These are phyloP conservation scores for Annulohypoxylon bovei DNA, from an alignment of 495 filamentous ascomycete genomes.

Conservation along the genomic window DNA sequence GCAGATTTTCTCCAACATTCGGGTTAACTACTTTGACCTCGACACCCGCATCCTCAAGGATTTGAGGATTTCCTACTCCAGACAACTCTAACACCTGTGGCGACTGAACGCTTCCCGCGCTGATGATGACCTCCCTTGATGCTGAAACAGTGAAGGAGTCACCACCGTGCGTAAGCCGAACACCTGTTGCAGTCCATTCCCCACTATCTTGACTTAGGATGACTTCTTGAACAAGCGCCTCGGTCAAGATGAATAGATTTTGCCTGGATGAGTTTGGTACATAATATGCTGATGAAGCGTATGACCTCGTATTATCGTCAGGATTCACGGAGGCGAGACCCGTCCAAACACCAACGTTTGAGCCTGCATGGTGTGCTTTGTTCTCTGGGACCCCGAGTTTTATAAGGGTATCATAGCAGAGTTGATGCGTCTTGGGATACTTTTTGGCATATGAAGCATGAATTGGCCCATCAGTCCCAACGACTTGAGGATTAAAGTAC, in stretches of 20 bases:
- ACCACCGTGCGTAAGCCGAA: not conserved
- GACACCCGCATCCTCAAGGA: not conserved
- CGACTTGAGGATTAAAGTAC: not conserved
- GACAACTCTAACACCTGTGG: constrained; percentile 19
- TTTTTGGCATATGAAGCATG: not conserved
- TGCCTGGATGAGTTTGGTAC: not conserved
- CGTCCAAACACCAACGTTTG: constrained; percentile 7
- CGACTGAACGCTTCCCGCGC: constrained; percentile 14
- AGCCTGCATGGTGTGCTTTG: not conserved
- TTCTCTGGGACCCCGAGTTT: not conserved
- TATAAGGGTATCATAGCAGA: not conserved
- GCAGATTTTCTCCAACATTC: constrained; percentile 9
- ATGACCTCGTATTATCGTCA: not conserved
- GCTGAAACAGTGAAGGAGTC: not conserved
- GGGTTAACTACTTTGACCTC: not conserved
- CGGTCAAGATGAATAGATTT: not conserved
- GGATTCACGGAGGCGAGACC: not conserved
- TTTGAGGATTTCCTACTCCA: constrained; percentile 5
- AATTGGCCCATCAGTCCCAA: not conserved
- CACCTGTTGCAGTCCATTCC: not conserved
- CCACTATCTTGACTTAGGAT: not conserved
- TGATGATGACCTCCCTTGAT: constrained; percentile 4
- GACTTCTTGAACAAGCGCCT: constrained; percentile 2
- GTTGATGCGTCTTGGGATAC: not conserved
- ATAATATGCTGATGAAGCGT: not conserved